Evolutionary conservation across 1,284 basidiomycete genomes (phyloP).

Genomic region (Inonotus obliquus): DNA sequence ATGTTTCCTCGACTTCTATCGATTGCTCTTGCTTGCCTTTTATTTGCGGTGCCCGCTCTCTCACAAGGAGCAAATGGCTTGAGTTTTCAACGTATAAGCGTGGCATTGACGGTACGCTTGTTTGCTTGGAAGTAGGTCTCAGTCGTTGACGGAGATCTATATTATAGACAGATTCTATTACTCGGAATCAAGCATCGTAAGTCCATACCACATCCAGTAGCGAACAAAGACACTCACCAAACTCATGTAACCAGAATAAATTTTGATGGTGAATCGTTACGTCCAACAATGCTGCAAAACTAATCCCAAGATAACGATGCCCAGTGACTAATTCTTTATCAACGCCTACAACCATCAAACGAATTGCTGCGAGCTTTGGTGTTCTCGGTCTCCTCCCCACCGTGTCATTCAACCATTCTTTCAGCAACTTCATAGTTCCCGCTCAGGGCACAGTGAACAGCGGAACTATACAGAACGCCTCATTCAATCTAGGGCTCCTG

Average conservation of each 20-base stretch:
- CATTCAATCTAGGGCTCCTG: conserved; percentile 32
- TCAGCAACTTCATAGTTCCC: conserved; percentile 33
- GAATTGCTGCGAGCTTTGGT: conserved; percentile 6
- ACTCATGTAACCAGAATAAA: conserved; percentile 2
- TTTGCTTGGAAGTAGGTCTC: background rate
- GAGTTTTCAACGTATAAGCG: background rate
- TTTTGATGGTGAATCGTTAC: conserved; percentile 3
- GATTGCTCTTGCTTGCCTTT: background rate
- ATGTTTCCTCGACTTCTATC: background rate
- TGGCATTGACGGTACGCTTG: conserved; percentile 3
- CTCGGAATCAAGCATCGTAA: conserved; percentile 9
- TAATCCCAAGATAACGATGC: background rate
- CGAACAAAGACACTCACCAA: background rate
- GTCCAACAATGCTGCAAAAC: background rate
- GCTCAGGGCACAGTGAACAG: conserved; percentile 34
- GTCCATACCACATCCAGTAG: background rate
- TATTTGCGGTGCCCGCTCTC: background rate
- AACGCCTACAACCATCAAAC: conserved; percentile 7
- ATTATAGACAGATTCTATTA: background rate
- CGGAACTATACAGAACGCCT: conserved; percentile 35
- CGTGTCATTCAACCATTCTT: conserved; percentile 35
- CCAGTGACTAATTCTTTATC: conserved; percentile 7
- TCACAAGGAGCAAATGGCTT: conserved; percentile 3
- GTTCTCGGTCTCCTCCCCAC: conserved; percentile 1
- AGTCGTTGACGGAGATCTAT: background rate